Base-by-base conservation (phyloP, 495 filamentous ascomycete genomes). In the Rostrohypoxylon terebratum region DNA sequence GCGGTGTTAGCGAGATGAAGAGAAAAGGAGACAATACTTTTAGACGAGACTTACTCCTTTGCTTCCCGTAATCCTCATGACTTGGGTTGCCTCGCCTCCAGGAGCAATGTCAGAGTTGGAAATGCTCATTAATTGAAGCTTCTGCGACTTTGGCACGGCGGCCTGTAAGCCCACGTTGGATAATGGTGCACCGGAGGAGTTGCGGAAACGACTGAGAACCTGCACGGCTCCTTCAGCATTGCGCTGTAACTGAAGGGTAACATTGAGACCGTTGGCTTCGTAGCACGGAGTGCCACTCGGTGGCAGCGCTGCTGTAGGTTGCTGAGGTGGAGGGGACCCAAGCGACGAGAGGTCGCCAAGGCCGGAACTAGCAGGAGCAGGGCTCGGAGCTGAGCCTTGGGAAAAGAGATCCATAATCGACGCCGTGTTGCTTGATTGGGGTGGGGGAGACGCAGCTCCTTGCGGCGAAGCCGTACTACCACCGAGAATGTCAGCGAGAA, bases 91-190 rank as follows among this genome's bases (percentile, higher is more conserved):
- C 73, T 98, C 95, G 14, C 90, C 87, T 2, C 93, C 93, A 2
- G 87, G 85, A 11, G 86, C 89, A 14, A 99, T 78, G 47, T 97
- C 93, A 1, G 89, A 79, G 73, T 87, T 91, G 61, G 90, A 96
- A 66, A 99, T 96, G 59, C 90, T 92, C 75, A 94, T 91, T 55
- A 99, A 83, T 78, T 97, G 93, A 68, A 99, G 79, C 75, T 93
- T 95, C 81, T 98, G 96, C 38, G 90, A 93, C 83, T 97, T 98
- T 5, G 96, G 96, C 68, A 98, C 96, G 4, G 96, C 96, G 51
- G 94, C 96, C 80, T 98, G 96, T 59, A 99, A 77, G 5, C 90
- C 90, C 16, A 98, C 92, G 36, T 82, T 86, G 14, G 88, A 85
- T 51, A 98, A 85, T n/a, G 80, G 75, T 57, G 90, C 88, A 59